Conservation (phyloP, 306 rosid species). For the Dalbergia oliveri region DNA sequence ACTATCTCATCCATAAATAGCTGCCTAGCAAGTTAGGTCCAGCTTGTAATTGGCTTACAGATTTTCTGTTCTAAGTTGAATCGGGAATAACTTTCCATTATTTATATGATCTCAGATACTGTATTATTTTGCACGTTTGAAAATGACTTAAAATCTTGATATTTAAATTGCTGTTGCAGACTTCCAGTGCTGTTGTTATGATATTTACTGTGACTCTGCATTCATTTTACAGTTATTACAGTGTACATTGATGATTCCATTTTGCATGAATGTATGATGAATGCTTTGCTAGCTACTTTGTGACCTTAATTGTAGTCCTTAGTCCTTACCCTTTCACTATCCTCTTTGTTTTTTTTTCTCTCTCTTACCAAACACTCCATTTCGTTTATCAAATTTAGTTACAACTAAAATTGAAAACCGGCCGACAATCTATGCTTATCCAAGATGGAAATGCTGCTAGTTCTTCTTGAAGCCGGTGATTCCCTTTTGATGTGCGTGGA, state of each 20-base stretch:
- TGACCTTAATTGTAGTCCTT: neutral
- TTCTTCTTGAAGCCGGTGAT: neutral
- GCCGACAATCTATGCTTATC: slow-evolving; percentile 2
- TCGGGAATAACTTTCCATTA: neutral
- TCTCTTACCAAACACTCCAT: neutral
- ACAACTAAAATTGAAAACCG: slow-evolving; percentile 9
- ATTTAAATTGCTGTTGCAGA: neutral
- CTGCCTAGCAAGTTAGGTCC: slow-evolving; percentile 30
- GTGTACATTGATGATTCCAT: neutral
- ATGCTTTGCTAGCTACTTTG: neutral
- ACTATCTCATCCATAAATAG: slow-evolving; percentile 32
- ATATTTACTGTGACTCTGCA: slow-evolving; percentile 7
- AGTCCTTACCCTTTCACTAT: neutral
- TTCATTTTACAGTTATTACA: neutral
- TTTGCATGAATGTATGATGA: neutral
- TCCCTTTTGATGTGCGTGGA: neutral
- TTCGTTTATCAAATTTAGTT: slow-evolving; percentile 15
- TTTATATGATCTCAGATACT: slow-evolving; percentile 5
- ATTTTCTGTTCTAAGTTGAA: slow-evolving; percentile 1
- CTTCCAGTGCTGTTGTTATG: neutral
- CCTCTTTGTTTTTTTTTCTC: neutral
- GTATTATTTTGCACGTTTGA: neutral
- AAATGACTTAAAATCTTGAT: neutral
- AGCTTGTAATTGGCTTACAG: slow-evolving; percentile 8
- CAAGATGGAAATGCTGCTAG: neutral